phyloP scores from a whole-genome alignment of 1,139 yeast genomes.

The Scheffersomyces segobiensis region DNA sequence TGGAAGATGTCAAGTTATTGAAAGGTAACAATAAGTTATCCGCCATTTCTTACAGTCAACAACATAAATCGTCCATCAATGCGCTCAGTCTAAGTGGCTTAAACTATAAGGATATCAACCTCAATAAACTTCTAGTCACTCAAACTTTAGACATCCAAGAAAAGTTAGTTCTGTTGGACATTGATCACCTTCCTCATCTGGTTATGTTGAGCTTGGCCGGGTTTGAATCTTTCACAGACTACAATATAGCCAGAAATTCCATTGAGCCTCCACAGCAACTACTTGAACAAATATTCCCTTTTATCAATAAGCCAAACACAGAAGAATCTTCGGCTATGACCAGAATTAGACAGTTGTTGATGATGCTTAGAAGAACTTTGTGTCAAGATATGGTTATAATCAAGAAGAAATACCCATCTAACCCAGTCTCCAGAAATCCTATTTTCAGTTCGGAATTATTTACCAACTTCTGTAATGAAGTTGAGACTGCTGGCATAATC shows the following conservation, averaged over 20 bases:
- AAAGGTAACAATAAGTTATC: constrained; percentile 27
- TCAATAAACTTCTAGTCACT: constrained; percentile 21
- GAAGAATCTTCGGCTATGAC: background rate
- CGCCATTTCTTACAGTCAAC: constrained; percentile 29
- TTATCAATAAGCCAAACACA: constrained; percentile 16
- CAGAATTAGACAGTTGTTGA: constrained; percentile 20
- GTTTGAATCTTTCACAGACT: constrained; percentile 19
- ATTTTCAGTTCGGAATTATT: constrained; percentile 26
- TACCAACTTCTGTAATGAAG: constrained; percentile 17
- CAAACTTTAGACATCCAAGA: constrained; percentile 12
- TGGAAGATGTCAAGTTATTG: constrained; percentile 23
- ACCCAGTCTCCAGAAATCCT: constrained; percentile 28
- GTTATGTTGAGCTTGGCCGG: constrained; percentile 25
- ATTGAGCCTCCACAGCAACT: constrained; percentile 31
- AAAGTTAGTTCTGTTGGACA: constrained; percentile 8
- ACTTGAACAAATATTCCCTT: constrained; percentile 31
- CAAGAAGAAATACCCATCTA: constrained; percentile 24
- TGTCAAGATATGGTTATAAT: constrained; percentile 38
- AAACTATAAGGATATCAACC: constrained; percentile 20
- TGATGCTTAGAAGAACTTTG: constrained; percentile 24
- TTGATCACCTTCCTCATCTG: constrained; percentile 16
- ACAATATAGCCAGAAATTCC: constrained; percentile 20
- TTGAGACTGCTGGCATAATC: constrained; percentile 13
- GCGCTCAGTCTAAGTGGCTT: constrained; percentile 23
- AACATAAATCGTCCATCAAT: constrained; percentile 25